These are phyloP conservation scores for Chaetoceros muelleri DNA, from an alignment of 108 stramenopile genomes.

Conservation along the genomic window DNA sequence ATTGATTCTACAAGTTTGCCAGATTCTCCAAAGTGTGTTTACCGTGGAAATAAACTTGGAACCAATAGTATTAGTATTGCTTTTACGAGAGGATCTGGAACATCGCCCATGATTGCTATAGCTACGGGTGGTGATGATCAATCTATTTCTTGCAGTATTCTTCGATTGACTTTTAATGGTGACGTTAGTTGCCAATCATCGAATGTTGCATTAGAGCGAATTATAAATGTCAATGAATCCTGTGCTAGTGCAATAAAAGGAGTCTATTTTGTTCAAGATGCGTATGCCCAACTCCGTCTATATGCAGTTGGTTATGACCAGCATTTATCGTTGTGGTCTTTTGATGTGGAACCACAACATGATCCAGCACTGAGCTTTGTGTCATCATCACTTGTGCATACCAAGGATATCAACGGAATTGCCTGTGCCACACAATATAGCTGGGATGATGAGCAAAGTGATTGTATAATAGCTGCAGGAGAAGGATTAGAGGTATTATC, in stretches of 20 bases:
- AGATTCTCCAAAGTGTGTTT: slow-evolving; percentile 11
- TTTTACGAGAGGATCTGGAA: neutral
- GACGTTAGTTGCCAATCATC: neutral
- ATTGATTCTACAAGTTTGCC: slow-evolving; percentile 8
- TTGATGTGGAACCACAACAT: slow-evolving; percentile 7
- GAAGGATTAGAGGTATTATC: neutral
- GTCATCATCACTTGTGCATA: slow-evolving; percentile 14
- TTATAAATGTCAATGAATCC: slow-evolving; percentile 15
- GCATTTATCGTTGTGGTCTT: slow-evolving; percentile 29
- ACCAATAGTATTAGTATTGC: slow-evolving; percentile 39
- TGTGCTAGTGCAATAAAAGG: slow-evolving; percentile 61
- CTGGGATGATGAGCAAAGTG: neutral
- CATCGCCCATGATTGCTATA: slow-evolving; percentile 12
- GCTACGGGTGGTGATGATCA: slow-evolving; percentile 71
- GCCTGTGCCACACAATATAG: neutral
- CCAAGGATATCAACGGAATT: slow-evolving; percentile 21
- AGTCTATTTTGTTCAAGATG: slow-evolving; percentile 16
- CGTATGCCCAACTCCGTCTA: slow-evolving; percentile 16
- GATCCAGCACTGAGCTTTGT: slow-evolving; percentile 6
- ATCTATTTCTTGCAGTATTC: slow-evolving; percentile 21
- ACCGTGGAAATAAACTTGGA: slow-evolving; percentile 47
- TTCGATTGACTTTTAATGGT: slow-evolving; percentile 3
- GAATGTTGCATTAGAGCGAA: neutral
- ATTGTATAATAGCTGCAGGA: neutral
- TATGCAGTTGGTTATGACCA: slow-evolving; percentile 50